Evolutionary conservation across 805 yeast genomes (phyloP).

Genomic region (Saccharomyces cerevisiae): DNA sequence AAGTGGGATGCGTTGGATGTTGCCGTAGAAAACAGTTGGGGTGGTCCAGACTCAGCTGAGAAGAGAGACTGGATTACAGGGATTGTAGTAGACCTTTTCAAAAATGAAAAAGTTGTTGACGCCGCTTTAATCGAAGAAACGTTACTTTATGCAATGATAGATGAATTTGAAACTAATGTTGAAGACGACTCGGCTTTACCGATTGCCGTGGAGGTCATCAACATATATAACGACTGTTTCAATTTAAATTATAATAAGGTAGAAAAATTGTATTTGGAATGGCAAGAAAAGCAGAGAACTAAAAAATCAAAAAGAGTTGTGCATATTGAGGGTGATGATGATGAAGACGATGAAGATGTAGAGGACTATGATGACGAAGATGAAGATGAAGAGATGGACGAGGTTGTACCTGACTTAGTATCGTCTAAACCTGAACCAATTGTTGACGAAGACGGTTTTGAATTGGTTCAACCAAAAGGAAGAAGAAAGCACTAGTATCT

Average conservation of each 20-base stretch:
- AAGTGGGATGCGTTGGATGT: constrained; percentile 81
- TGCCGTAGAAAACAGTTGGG: constrained; percentile 92
- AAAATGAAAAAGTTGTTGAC: constrained; percentile 56
- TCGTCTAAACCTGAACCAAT: constrained; percentile 39
- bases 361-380: constrained; percentile 41
- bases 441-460: constrained; percentile 92
- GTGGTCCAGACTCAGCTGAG: constrained; percentile 84
- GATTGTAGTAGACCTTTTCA: constrained; percentile 69
- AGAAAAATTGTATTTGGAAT: constrained; percentile 51
- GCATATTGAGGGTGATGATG: constrained; percentile 49
- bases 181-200: constrained; percentile 84
- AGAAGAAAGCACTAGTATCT: constrained; percentile 33
- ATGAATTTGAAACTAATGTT: constrained; percentile 82
- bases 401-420: constrained; percentile 32
- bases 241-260: constrained; percentile 45
- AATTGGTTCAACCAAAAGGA: constrained; percentile 72
- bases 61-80: constrained; percentile 95
- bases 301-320: constrained; percentile 30
- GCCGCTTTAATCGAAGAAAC: constrained; percentile 76
- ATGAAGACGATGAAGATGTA: constrained; percentile 51
- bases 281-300: constrained; percentile 45
- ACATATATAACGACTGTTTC: constrained; percentile 57
- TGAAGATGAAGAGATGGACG: constrained; percentile 37
- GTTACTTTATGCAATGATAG: constrained; percentile 80
- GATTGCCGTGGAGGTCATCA: constrained; percentile 59